These are phyloP conservation scores for Coemansia sp. DNA, from an alignment of 192 early-diverging fungal species.

Conservation along the genomic window DNA sequence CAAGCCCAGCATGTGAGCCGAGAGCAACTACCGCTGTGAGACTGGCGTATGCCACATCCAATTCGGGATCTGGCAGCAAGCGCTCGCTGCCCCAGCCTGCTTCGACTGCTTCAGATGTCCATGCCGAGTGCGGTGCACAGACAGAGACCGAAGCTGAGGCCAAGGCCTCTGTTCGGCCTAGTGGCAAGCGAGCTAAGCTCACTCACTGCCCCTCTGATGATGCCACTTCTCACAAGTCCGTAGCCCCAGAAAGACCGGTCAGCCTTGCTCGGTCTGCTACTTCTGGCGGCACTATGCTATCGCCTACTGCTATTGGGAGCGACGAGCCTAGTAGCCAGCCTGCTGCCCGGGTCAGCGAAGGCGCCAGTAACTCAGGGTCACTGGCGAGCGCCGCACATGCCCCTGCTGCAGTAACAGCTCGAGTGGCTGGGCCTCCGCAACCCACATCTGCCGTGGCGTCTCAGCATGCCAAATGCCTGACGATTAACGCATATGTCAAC, in stretches of 20 bases:
- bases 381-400: background rate
- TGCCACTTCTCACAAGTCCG: background rate
- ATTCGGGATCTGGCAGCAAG: conserved; percentile 1
- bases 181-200: conserved; percentile 12
- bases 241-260: background rate
- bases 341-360: background rate
- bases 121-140: background rate
- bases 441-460: conserved; percentile 8
- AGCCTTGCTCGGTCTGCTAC: background rate
- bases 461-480: conserved; percentile 35
- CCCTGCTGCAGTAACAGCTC: background rate
- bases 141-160: background rate
- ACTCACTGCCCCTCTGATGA: background rate
- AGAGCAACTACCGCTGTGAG: background rate
- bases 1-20: background rate
- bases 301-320: background rate
- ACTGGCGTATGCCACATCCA: background rate
- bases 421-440: background rate
- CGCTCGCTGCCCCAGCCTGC: conserved; percentile 3
- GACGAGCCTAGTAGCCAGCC: background rate
- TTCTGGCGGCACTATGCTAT: background rate
- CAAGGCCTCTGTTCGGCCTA: background rate
- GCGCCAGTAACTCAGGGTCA: background rate
- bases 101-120: background rate
- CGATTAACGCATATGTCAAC: conserved; percentile 27